Conservation (phyloP, 805 yeast genomes). For the Wickerhamomyces bovis region DNA sequence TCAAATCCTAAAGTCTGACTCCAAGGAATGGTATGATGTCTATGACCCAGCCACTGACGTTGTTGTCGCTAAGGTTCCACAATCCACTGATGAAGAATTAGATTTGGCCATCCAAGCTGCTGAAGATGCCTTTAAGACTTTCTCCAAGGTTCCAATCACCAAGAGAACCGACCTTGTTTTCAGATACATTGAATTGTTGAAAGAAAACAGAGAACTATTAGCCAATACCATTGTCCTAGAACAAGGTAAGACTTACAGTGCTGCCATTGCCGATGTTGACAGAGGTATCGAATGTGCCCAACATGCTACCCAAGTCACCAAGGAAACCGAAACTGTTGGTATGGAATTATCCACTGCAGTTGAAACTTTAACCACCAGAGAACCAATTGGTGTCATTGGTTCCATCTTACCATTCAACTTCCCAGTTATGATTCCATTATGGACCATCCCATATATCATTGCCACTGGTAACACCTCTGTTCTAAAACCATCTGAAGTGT, state of each 20-base stretch:
- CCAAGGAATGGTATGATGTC: slow-evolving; percentile 58
- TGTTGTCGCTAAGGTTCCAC: slow-evolving; percentile 65
- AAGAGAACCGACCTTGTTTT: slow-evolving; percentile 61
- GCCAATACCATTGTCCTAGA: slow-evolving; percentile 61
- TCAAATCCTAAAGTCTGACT: slow-evolving; percentile 39
- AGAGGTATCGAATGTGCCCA: slow-evolving; percentile 80
- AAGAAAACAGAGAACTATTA: slow-evolving; percentile 58
- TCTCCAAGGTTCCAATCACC: slow-evolving; percentile 43
- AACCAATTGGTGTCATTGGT: slow-evolving; percentile 70
- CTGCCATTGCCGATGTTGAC: slow-evolving; percentile 69
- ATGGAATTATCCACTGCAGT: slow-evolving; percentile 65
- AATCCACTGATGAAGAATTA: slow-evolving; percentile 60
- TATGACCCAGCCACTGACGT: slow-evolving; percentile 72
- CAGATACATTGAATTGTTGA: slow-evolving; percentile 58
- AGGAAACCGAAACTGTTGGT: slow-evolving; percentile 56
- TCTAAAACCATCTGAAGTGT: slow-evolving; percentile 66
- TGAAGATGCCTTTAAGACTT: slow-evolving; percentile 50
- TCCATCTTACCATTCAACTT: slow-evolving; percentile 78
- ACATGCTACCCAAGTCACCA: slow-evolving; percentile 61
- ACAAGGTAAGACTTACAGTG: slow-evolving; percentile 74
- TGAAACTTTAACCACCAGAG: slow-evolving; percentile 69
- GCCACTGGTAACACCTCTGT: slow-evolving; percentile 75
- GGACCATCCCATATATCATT: slow-evolving; percentile 49
- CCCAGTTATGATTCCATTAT: slow-evolving; percentile 74
- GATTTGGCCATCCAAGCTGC: slow-evolving; percentile 62